Conservation (phyloP, 192 early-diverging fungal species). For the Endogone sp. region DNA sequence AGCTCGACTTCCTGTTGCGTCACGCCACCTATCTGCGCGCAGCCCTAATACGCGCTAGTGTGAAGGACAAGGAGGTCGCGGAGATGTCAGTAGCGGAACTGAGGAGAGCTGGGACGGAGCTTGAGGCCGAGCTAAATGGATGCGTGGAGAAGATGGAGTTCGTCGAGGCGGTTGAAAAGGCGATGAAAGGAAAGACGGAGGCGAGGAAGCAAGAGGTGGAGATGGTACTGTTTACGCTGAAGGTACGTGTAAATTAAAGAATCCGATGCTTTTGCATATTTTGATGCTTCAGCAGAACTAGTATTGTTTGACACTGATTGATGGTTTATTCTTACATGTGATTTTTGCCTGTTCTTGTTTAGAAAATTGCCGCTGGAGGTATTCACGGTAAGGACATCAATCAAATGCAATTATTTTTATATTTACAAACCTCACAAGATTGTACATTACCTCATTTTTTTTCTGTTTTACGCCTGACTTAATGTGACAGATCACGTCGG, state of each 20-base stretch:
- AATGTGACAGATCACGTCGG: slow-evolving; percentile 43
- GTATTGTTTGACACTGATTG: too few species aligned
- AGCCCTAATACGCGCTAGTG: not conserved
- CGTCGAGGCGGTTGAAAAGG: slow-evolving; percentile 4
- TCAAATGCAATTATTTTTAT: too few species aligned
- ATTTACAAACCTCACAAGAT: too few species aligned
- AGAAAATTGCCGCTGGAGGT: slow-evolving; percentile 26
- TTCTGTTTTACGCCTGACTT: too few species aligned
- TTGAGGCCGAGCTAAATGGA: slow-evolving; percentile 18
- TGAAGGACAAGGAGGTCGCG: not conserved
- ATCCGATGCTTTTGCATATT: too few species aligned
- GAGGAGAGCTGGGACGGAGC: not conserved
- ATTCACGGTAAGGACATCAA: slow-evolving; percentile 40
- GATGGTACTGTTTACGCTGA: slow-evolving; percentile 38
- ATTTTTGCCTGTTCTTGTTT: not conserved
- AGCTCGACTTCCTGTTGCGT: slow-evolving; percentile 50
- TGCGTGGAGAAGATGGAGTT: slow-evolving; percentile 10
- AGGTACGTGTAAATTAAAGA: too few species aligned
- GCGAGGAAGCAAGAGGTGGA: slow-evolving; percentile 23
- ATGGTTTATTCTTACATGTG: too few species aligned
- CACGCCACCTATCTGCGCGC: slow-evolving; percentile 26
- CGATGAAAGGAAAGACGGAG: slow-evolving; percentile 1
- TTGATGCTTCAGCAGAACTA: too few species aligned
- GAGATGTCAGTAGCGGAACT: slow-evolving; percentile 15
- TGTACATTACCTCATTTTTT: too few species aligned